These are phyloP conservation scores for Quercus mongolica DNA, from an alignment of 306 rosid genomes.

Conservation along the genomic window DNA sequence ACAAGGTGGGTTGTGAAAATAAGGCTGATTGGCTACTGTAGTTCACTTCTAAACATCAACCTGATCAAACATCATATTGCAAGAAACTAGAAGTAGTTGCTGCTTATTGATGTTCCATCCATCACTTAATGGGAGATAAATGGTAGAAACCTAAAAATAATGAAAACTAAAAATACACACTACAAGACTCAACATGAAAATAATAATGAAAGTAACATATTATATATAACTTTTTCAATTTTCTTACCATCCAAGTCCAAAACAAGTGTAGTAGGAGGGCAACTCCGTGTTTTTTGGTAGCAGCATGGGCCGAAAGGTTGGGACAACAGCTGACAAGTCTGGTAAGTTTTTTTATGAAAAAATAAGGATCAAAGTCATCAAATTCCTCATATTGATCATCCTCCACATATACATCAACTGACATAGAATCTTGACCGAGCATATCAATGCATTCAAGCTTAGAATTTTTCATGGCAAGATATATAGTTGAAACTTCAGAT, in stretches of 20 bases:
- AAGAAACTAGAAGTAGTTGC: not conserved
- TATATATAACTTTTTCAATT: not conserved
- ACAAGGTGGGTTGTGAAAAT: not conserved
- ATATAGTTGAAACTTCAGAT: conserved; percentile 73
- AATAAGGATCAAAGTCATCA: conserved; percentile 91
- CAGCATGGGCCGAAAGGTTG: conserved; percentile 79
- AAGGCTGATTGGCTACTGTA: not conserved
- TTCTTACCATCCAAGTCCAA: conserved; percentile 95
- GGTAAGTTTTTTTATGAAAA: conserved; percentile 91
- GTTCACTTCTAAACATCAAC: not conserved
- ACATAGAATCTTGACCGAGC: conserved; percentile 77
- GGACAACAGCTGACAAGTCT: conserved; percentile 79
- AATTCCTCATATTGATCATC: conserved; percentile 76
- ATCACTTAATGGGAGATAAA: not conserved
- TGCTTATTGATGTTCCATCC: not conserved
- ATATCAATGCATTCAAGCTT: conserved; percentile 92
- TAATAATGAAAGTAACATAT: not conserved
- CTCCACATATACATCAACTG: conserved; percentile 63
- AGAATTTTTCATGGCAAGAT: conserved; percentile 77
- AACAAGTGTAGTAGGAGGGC: conserved; percentile 90
- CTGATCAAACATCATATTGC: not conserved
- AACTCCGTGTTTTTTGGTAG: conserved; percentile 96
- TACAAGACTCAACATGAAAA: not conserved
- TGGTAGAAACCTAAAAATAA: not conserved
- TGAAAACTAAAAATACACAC: not conserved